Evolutionary conservation across 2,329 filamentous ascomycete species (phyloP).

Genomic region (Trichoderma pleuroti): DNA sequence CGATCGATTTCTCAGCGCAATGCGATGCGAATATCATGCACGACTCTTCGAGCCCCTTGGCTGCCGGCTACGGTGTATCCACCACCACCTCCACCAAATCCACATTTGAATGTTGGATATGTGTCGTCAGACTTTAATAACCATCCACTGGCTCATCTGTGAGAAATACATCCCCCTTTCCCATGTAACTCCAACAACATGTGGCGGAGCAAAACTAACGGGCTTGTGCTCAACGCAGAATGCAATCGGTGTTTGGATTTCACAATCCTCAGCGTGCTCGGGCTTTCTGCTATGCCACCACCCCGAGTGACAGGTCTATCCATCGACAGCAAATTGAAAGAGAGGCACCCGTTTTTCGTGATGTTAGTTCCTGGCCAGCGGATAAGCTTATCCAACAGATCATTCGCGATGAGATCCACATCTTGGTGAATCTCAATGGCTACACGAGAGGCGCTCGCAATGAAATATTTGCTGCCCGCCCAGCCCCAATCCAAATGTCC

Average conservation of each 20-base stretch:
- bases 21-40: conserved; percentile 85
- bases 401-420: conserved; percentile 81
- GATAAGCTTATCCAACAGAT: conserved; percentile 85
- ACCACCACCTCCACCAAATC: conserved; percentile 78
- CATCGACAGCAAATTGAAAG: conserved; percentile 91
- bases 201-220: neutral
- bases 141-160: conserved; percentile 88
- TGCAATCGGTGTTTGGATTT: conserved; percentile 97
- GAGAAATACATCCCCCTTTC: conserved; percentile 24
- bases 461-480: conserved; percentile 91
- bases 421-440: conserved; percentile 95
- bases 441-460: conserved; percentile 97
- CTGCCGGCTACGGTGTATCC: conserved; percentile 74
- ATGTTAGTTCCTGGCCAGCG: conserved; percentile 81
- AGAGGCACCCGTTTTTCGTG: conserved; percentile 86
- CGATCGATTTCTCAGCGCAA: conserved; percentile 94
- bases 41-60: conserved; percentile 83
- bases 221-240: conserved; percentile 42
- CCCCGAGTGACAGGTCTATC: conserved; percentile 79
- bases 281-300: conserved; percentile 95
- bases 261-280: conserved; percentile 71
- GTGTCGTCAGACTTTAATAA: conserved; percentile 99
- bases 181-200: neutral
- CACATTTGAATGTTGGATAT: conserved; percentile 88
- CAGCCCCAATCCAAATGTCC: conserved; percentile 96